These are phyloP conservation scores for Colletotrichum scovillei DNA, from an alignment of 2,329 filamentous ascomycete genomes.

Conservation along the genomic window DNA sequence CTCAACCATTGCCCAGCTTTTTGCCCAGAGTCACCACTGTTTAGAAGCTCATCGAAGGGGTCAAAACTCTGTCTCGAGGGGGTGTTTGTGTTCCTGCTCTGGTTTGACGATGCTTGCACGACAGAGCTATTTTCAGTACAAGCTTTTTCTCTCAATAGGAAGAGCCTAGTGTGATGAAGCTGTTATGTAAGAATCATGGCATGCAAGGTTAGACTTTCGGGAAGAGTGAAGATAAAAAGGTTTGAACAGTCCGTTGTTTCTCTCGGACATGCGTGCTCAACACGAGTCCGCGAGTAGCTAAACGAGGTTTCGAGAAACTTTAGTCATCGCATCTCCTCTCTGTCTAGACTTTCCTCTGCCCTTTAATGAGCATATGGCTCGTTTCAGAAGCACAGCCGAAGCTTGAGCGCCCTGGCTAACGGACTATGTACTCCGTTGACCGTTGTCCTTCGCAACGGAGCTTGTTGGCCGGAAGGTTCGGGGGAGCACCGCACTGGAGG, in stretches of 20 bases:
- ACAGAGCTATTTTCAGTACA: not conserved
- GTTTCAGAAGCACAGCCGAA: slow-evolving; percentile 28
- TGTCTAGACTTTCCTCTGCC: not conserved
- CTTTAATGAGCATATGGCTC: not conserved
- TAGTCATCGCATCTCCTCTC: not conserved
- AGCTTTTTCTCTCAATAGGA: not conserved
- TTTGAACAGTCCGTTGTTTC: slow-evolving; percentile 14
- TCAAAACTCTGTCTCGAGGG: not conserved
- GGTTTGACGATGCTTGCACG: not conserved
- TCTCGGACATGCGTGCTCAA: slow-evolving; percentile 4
- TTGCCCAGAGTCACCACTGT: not conserved
- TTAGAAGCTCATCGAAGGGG: not conserved
- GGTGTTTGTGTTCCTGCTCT: not conserved
- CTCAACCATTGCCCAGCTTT: no score
- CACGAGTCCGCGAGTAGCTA: slow-evolving; percentile 6
- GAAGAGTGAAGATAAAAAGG: slow-evolving; percentile 2
- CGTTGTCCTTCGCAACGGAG: not conserved
- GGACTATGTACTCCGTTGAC: not conserved
- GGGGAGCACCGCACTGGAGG: not conserved
- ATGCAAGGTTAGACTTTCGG: slow-evolving; percentile 23
- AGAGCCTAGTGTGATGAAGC: not conserved
- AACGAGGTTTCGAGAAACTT: slow-evolving; percentile 4
- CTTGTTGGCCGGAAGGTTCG: slow-evolving; percentile 11
- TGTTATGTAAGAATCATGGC: not conserved
- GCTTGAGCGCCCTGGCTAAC: slow-evolving; percentile 9